A percentile compares a stretch with the other conserved stretches of the same genome.
phyloP scores from a whole-genome alignment of 345 rosid species.

The Aurinia saxatilis region DNA sequence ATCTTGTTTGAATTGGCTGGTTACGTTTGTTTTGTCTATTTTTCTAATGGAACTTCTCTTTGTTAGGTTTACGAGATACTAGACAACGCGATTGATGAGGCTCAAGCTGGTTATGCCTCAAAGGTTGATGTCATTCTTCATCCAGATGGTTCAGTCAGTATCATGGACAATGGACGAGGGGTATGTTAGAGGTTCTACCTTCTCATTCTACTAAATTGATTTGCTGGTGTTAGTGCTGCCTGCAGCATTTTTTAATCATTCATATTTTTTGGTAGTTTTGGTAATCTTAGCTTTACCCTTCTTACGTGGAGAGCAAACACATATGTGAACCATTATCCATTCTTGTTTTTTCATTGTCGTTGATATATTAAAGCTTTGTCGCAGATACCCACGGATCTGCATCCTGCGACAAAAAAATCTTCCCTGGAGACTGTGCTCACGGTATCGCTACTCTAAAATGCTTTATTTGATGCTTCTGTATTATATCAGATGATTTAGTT shows the following conservation, averaged over 20 bases:
- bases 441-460: conserved; percentile 39
- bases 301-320: background rate
- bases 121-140: conserved; percentile 58
- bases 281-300: background rate
- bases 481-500: no score
- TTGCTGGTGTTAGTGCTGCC: background rate
- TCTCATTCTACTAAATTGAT: background rate
- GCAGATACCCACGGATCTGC: conserved; percentile 97
- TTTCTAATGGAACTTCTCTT: conserved; percentile 2
- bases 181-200: conserved; percentile 39
- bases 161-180: conserved; percentile 95
- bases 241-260: background rate
- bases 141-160: conserved; percentile 78
- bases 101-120: conserved; percentile 94
- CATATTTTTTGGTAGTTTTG: background rate
- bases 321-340: background rate
- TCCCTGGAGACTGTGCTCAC: conserved; percentile 95
- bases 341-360: background rate
- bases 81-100: conserved; percentile 97
- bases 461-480: no score
- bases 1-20: background rate
- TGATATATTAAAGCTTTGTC: conserved; percentile 19
- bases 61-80: conserved; percentile 89
- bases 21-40: background rate
- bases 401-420: conserved; percentile 90